A percentile compares a stretch with the other conserved stretches of the same genome.
phyloP scores from a whole-genome alignment of 73 alveolate genomes.

The Diophrys sp. region DNA sequence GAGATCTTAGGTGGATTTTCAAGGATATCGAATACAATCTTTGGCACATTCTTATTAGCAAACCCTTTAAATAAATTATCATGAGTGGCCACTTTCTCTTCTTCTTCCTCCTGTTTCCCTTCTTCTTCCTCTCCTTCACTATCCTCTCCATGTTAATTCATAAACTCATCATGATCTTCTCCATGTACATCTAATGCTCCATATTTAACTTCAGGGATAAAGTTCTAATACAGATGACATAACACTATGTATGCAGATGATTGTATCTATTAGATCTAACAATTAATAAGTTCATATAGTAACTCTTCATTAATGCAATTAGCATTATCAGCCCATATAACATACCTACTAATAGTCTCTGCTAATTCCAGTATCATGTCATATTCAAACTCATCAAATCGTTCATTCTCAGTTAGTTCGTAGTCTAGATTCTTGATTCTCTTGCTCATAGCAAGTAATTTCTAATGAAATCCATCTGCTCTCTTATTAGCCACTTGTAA shows the following conservation, averaged over 20 bases:
- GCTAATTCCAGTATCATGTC: conserved; percentile 38
- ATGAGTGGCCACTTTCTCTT: conserved; percentile 9
- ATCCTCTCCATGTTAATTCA: conserved; percentile 3
- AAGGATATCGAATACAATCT: conserved; percentile 20
- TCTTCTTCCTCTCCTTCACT: conserved; percentile 8
- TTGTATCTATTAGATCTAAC: conserved; percentile 23
- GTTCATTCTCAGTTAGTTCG: not conserved
- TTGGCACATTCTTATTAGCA: conserved; percentile 47
- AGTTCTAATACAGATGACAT: conserved; percentile 30
- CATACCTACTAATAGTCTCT: conserved; percentile 25
- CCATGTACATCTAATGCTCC: conserved; percentile 1
- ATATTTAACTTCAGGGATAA: conserved; percentile 25
- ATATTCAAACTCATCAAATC: conserved; percentile 28
- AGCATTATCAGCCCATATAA: conserved; percentile 10
- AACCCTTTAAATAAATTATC: conserved; percentile 21
- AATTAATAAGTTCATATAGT: conserved; percentile 24
- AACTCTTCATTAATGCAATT: conserved; percentile 25
- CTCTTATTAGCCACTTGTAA: conserved; percentile 1
- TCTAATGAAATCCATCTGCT: conserved; percentile 6
- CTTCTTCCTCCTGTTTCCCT: conserved; percentile 7
- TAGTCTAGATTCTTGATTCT: not conserved
- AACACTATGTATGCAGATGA: conserved; percentile 40
- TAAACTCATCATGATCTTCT: not conserved
- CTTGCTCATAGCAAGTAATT: not conserved
- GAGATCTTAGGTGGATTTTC: conserved; percentile 54